phyloP scores from a whole-genome alignment of 2,329 filamentous ascomycete genomes.

The Fusarium chlamydosporum region DNA sequence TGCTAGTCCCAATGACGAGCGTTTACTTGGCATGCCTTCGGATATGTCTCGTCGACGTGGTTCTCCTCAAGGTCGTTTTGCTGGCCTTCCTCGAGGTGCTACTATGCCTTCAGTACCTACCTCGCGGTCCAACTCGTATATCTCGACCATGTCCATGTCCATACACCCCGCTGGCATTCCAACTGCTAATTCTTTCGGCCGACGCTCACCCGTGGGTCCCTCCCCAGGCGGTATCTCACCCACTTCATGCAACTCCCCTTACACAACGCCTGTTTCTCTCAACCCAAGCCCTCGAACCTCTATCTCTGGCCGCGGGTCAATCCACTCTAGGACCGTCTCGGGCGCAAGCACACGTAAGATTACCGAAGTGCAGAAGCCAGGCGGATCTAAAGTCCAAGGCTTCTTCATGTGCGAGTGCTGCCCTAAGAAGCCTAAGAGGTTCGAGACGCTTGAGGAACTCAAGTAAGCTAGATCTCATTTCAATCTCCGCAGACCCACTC shows the following conservation, averaged over 20 bases:
- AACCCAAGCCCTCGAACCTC: constrained; percentile 65
- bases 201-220: constrained; percentile 61
- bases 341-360: constrained; percentile 67
- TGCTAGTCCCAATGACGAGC: constrained; percentile 68
- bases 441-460: constrained; percentile 59
- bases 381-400: constrained; percentile 67
- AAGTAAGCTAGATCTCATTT: constrained; percentile 70
- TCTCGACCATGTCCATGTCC: constrained; percentile 61
- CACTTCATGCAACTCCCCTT: constrained; percentile 65
- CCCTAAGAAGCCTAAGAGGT: constrained; percentile 45
- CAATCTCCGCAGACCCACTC: constrained; percentile 17
- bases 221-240: constrained; percentile 67
- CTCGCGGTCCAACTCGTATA: constrained; percentile 64
- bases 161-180: constrained; percentile 58
- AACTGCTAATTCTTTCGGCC: constrained; percentile 62
- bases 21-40: constrained; percentile 57
- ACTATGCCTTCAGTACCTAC: constrained; percentile 61
- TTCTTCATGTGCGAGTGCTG: constrained; percentile 47
- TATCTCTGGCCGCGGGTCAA: constrained; percentile 57
- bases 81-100: constrained; percentile 60
- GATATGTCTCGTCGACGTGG: constrained; percentile 65
- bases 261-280: constrained; percentile 63
- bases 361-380: constrained; percentile 64
- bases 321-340: constrained; percentile 63
- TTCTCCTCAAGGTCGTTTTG: constrained; percentile 67